phyloP scores from a whole-genome alignment of 495 filamentous ascomycete genomes.

The Aspergillus ellipticus region DNA sequence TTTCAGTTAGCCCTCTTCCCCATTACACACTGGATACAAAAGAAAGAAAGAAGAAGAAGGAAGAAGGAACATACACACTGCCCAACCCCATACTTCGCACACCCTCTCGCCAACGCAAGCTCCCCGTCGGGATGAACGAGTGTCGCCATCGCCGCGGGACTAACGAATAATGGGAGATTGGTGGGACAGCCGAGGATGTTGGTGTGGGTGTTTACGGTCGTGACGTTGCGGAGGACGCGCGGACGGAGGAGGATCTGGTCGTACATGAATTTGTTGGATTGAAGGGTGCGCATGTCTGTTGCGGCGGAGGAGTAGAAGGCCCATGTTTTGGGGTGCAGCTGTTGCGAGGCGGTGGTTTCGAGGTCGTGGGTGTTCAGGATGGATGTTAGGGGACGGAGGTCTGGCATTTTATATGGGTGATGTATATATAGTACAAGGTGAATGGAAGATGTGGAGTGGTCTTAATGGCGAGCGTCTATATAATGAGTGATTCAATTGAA shows the following conservation, averaged over 20 bases:
- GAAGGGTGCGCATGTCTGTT: conserved; percentile 59
- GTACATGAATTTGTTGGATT: conserved; percentile 45
- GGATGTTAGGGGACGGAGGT: conserved; percentile 46
- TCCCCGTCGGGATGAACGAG: neutral
- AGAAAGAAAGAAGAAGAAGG: neutral
- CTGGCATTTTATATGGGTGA: conserved; percentile 24
- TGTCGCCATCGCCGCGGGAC: neutral
- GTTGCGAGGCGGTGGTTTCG: conserved; percentile 51
- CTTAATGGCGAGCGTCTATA: too few relatives aligned
- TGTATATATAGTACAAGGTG: too few relatives aligned
- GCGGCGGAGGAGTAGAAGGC: conserved; percentile 72
- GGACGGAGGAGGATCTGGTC: conserved; percentile 60
- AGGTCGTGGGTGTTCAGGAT: conserved; percentile 67
- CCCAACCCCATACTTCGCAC: conserved; percentile 38
- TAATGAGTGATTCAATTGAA: too few relatives aligned
- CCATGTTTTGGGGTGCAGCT: conserved; percentile 61
- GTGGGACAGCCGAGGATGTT: neutral
- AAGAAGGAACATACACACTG: conserved; percentile 29
- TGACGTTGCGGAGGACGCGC: conserved; percentile 63
- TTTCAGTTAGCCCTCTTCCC: neutral
- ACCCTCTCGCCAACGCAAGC: conserved; percentile 28
- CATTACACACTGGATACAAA: conserved; percentile 10
- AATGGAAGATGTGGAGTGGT: neutral
- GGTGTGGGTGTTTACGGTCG: conserved; percentile 41
- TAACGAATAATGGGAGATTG: neutral